These are phyloP conservation scores for Calonectria henricotiae DNA, from an alignment of 2,329 filamentous ascomycete genomes.

Conservation along the genomic window DNA sequence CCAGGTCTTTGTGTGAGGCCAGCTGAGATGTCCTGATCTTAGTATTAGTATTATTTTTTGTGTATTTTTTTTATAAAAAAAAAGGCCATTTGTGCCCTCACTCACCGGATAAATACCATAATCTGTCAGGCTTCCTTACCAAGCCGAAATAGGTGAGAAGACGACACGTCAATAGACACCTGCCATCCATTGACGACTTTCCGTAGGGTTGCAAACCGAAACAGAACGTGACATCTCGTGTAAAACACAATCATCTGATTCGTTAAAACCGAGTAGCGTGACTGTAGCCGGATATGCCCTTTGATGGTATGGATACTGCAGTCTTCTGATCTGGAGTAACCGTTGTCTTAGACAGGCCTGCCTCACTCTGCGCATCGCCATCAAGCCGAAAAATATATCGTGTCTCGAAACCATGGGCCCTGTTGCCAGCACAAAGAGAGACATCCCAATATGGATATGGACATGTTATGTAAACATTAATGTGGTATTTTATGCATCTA, in stretches of 20 bases:
- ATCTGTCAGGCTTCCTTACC: background rate
- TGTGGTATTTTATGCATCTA: slow-evolving; percentile 27
- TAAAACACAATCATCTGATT: background rate
- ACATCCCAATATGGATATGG: background rate
- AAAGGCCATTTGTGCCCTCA: background rate
- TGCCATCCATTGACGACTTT: background rate
- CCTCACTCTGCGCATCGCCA: slow-evolving; percentile 4
- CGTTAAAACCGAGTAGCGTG: background rate
- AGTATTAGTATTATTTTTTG: too few species aligned
- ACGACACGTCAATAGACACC: slow-evolving; percentile 3
- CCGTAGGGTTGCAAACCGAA: background rate
- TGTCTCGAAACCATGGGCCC: background rate
- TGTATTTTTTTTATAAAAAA: too few species aligned
- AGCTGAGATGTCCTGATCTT: too few species aligned
- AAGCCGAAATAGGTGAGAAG: background rate
- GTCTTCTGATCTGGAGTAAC: background rate
- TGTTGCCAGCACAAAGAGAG: background rate
- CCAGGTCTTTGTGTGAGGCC: too few species aligned
- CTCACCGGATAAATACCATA: background rate
- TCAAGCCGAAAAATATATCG: background rate
- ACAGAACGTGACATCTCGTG: background rate
- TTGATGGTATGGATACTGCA: background rate
- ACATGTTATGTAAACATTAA: slow-evolving; percentile 24
- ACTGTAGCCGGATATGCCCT: background rate
- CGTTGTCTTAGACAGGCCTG: background rate